Evolutionary conservation across 1,139 yeast species (phyloP).

Genomic region (Ashbya aceris): DNA sequence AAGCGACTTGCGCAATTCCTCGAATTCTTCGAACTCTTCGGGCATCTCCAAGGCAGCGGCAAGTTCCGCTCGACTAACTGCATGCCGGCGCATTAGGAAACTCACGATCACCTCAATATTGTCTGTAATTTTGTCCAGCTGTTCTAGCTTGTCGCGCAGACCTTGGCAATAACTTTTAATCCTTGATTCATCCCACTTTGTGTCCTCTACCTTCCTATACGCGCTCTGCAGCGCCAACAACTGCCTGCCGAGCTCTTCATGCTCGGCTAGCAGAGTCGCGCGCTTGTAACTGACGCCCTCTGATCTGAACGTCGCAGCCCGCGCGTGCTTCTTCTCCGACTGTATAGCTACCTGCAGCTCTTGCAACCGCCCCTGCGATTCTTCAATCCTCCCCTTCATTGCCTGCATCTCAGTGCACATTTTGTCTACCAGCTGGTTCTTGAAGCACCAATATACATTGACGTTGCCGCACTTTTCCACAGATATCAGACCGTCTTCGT

Average conservation of each 20-base stretch:
- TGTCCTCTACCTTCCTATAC: conserved; percentile 10
- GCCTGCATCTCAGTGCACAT: conserved; percentile 17
- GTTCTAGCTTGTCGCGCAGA: conserved; percentile 5
- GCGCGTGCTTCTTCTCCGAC: conserved; percentile 5
- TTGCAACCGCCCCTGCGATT: conserved; percentile 10
- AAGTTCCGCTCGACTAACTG: conserved; percentile 13
- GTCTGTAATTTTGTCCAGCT: conserved; percentile 17
- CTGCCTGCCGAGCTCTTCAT: conserved; percentile 9
- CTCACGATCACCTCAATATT: conserved; percentile 22
- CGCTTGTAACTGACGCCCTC: conserved; percentile 7
- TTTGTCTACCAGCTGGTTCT: conserved; percentile 31
- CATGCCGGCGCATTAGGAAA: conserved; percentile 16
- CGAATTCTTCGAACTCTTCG: conserved; percentile 18
- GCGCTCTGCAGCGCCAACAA: conserved; percentile 6
- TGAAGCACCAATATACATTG: conserved; percentile 47
- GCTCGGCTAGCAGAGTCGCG: conserved; percentile 7
- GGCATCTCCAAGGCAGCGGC: conserved; percentile 18
- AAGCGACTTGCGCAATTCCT: conserved; percentile 2
- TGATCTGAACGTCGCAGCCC: conserved; percentile 7
- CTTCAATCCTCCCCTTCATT: conserved; percentile 9
- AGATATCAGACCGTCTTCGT: conserved; percentile 38
- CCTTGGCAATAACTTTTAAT: conserved; percentile 8
- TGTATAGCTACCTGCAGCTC: conserved; percentile 12
- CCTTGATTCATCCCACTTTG: conserved; percentile 15
- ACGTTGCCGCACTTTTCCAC: conserved; percentile 47